Conservation (phyloP, 225 moss, liverwort and hornwort genomes). For the Ulota crispa region DNA sequence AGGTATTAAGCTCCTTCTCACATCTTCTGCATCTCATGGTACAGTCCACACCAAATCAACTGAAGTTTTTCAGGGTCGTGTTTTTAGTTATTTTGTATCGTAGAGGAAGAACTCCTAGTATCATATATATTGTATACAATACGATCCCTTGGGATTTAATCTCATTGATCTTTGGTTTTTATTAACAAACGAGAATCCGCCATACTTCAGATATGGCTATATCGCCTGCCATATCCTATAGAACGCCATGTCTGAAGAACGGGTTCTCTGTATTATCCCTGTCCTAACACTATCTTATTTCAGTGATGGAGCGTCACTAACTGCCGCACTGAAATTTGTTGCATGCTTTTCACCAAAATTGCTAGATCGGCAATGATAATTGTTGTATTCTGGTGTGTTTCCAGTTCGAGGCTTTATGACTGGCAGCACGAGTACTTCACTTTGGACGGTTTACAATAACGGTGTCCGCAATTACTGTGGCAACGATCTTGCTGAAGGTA, state of each 20-base stretch:
- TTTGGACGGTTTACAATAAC: slow-evolving; percentile 83
- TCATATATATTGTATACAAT: too few relatives aligned
- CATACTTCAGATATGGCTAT: background rate
- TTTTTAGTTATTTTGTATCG: background rate
- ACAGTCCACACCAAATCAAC: background rate
- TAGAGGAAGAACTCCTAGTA: background rate
- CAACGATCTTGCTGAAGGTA: slow-evolving; percentile 83
- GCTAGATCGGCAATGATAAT: background rate
- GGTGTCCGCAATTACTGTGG: slow-evolving; percentile 94
- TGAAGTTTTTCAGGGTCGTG: background rate
- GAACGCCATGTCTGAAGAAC: background rate
- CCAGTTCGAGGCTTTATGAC: slow-evolving; percentile 96
- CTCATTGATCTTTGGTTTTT: background rate
- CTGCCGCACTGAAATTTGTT: background rate
- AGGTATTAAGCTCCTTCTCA: slow-evolving; percentile 47
- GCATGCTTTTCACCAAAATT: background rate
- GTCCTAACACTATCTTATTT: background rate
- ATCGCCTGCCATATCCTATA: background rate
- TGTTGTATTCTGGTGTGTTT: slow-evolving; percentile 23
- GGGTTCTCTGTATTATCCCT: background rate
- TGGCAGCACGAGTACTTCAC: slow-evolving; percentile 95
- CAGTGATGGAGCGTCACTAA: background rate
- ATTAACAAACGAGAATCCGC: too few relatives aligned
- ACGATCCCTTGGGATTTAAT: background rate
- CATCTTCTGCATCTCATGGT: background rate